These are phyloP conservation scores for Perilla frutescens DNA, from an alignment of 257 asterid species.

Conservation along the genomic window DNA sequence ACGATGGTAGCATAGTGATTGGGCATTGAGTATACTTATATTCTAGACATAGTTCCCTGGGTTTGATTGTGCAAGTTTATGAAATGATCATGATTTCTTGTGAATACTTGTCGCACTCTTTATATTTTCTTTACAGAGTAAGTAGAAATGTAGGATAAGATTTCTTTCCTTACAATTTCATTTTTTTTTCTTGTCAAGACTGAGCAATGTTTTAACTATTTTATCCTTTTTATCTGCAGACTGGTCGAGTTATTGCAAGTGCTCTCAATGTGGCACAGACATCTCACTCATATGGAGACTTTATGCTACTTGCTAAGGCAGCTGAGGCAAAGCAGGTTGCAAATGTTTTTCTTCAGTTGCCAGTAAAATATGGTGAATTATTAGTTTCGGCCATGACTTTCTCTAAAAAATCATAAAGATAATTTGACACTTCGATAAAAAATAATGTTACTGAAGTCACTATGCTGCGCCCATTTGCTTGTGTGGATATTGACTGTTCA, in stretches of 20 bases:
- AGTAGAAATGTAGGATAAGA: too few relatives aligned
- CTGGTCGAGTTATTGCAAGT: constrained; percentile 72
- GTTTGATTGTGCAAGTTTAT: constrained; percentile 9
- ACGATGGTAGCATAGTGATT: not conserved
- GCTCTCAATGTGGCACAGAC: constrained; percentile 90
- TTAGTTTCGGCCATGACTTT: constrained; percentile 3
- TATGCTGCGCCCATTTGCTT: constrained; percentile 13
- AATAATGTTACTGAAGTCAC: not conserved
- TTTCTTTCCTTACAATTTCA: not conserved
- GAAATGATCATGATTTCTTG: not conserved
- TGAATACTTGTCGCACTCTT: not conserved
- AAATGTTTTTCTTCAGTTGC: constrained; percentile 27
- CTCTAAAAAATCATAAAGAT: constrained; percentile 8
- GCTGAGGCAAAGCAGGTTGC: constrained; percentile 76
- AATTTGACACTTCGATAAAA: not conserved
- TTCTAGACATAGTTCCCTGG: not conserved
- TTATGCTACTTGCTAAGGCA: constrained; percentile 79
- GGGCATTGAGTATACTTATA: not conserved
- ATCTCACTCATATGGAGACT: constrained; percentile 82
- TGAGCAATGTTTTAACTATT: not conserved
- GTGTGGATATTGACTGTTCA: constrained; percentile 26
- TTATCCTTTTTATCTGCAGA: constrained; percentile 50
- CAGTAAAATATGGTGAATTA: constrained; percentile 5
- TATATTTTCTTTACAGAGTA: too few relatives aligned
- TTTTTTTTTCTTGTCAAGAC: not conserved